A percentile compares a stretch with the other conserved stretches of the same genome.
Evolutionary conservation across 345 rosid species (phyloP).

Genomic region (Fremontodendron californicum): DNA sequence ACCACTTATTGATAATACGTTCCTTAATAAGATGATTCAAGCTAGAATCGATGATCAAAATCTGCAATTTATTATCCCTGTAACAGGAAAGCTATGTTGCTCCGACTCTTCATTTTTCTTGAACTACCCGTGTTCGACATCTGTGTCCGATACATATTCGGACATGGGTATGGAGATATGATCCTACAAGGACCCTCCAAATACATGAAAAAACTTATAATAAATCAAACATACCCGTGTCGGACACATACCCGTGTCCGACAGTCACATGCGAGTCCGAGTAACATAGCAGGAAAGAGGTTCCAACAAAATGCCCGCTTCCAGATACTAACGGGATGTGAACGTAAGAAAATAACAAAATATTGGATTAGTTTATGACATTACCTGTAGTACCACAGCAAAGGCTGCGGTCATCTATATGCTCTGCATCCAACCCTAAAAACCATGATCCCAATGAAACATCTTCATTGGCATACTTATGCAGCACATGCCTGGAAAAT

Average conservation of each 20-base stretch:
- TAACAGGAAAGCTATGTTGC: too few species aligned
- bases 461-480: conserved; percentile 86
- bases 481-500: conserved; percentile 69
- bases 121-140: too few species aligned
- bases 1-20: neutral
- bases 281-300: neutral
- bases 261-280: too few species aligned
- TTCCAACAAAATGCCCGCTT: neutral
- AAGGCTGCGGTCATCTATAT: conserved; percentile 89
- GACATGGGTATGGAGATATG: too few species aligned
- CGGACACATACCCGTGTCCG: too few species aligned
- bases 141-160: too few species aligned
- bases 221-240: too few species aligned
- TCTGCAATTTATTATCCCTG: neutral
- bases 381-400: conserved; percentile 99
- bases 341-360: neutral
- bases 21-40: neutral
- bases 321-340: too few species aligned
- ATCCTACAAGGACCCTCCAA: too few species aligned
- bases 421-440: conserved; percentile 90
- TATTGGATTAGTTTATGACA: neutral
- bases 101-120: too few species aligned
- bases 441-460: conserved; percentile 96
- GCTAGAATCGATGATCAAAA: neutral
- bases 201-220: too few species aligned